These are phyloP conservation scores for Phytophthora constricta DNA, from an alignment of 352 stramenopile species.

Conservation along the genomic window DNA sequence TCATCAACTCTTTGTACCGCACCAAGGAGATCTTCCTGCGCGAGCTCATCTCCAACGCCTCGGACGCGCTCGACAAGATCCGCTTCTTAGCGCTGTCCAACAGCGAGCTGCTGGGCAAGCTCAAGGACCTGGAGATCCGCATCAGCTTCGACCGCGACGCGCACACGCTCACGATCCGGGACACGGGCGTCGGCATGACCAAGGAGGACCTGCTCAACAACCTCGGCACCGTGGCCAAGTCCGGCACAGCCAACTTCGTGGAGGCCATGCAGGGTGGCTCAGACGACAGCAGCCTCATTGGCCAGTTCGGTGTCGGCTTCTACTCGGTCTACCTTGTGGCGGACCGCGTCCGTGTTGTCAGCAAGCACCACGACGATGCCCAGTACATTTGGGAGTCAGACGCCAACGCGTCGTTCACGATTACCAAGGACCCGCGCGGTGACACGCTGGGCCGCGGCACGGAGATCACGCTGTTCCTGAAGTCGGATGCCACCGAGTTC, in stretches of 20 bases:
- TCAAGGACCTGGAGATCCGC: conserved; percentile 95
- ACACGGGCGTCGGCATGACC: conserved; percentile 99
- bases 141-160: conserved; percentile 96
- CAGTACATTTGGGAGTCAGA: conserved; percentile 99
- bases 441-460: conserved; percentile 97
- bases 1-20: conserved; percentile 98
- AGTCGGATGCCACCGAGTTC: conserved; percentile 98
- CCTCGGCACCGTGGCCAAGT: conserved; percentile 98
- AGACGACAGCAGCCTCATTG: conserved; percentile 97
- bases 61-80: conserved; percentile 99
- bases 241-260: conserved; percentile 98
- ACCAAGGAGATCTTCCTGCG: conserved; percentile 99
- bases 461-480: conserved; percentile 99
- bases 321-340: conserved; percentile 99
- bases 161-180: conserved; percentile 98
- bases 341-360: conserved; percentile 96
- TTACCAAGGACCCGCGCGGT: conserved; percentile 95
- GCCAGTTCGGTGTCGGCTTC: conserved; percentile 99
- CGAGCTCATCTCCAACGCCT: conserved; percentile 99
- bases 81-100: conserved; percentile 97
- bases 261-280: conserved; percentile 93
- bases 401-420: conserved; percentile 96
- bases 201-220: conserved; percentile 97
- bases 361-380: conserved; percentile 97
- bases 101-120: conserved; percentile 67